phyloP scores from a whole-genome alignment of 2,329 filamentous ascomycete species.

The Corinectria fuckeliana region DNA sequence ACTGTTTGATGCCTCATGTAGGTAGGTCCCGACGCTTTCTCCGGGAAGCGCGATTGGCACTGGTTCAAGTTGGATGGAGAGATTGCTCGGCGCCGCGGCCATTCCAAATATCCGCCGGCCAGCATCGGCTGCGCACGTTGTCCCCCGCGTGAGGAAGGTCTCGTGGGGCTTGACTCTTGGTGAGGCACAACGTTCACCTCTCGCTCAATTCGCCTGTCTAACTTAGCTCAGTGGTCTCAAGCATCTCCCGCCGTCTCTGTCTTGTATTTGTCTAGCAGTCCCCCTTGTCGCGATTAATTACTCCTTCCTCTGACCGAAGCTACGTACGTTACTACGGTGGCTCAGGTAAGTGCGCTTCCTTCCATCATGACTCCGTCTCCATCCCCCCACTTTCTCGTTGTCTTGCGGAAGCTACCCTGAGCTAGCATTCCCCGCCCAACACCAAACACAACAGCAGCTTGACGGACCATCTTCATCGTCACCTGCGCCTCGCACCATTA shows the following conservation, averaged over 20 bases:
- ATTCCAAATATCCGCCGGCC: constrained; percentile 37
- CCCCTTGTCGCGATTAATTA: background rate
- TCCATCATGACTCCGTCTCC: constrained; percentile 12
- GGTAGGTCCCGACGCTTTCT: background rate
- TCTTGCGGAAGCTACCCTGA: constrained; percentile 3
- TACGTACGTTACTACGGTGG: too few relatives aligned
- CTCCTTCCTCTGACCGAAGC: too few relatives aligned
- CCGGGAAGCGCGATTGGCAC: background rate
- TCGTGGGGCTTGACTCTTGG: constrained; percentile 5
- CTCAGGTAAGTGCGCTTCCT: background rate
- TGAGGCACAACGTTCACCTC: background rate
- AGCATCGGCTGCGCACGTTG: constrained; percentile 17
- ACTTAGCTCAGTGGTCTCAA: background rate
- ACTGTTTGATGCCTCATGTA: background rate
- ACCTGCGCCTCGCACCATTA: background rate
- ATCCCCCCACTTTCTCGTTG: constrained; percentile 13
- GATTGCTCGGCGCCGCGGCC: constrained; percentile 29
- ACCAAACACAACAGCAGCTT: background rate
- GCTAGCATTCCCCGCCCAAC: constrained; percentile 14
- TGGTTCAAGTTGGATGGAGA: constrained; percentile 1
- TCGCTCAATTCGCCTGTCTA: background rate
- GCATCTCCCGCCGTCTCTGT: background rate
- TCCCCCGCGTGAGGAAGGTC: constrained; percentile 8
- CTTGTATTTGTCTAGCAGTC: background rate
- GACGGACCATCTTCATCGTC: constrained; percentile 1